A percentile compares a stretch with the other conserved stretches of the same genome.
phyloP scores from a whole-genome alignment of 495 filamentous ascomycete genomes.

The Aspergillus indologenus region DNA sequence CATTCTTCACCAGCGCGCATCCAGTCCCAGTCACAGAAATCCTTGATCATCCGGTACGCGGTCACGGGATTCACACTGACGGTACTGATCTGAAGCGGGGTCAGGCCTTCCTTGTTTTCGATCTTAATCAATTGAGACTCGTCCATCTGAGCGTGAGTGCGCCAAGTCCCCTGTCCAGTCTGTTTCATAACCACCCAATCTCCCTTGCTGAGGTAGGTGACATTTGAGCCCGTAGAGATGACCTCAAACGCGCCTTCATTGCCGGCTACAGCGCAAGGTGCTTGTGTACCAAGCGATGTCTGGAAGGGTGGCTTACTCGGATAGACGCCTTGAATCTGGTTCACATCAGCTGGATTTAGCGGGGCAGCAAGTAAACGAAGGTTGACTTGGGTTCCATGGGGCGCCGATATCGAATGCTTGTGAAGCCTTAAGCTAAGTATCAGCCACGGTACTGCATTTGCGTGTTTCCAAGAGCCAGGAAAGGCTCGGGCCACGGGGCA shows the following conservation, averaged over 20 bases:
- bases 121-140: constrained; percentile 63
- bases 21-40: constrained; percentile 64
- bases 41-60: constrained; percentile 86
- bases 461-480: constrained; percentile 6
- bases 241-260: constrained; percentile 95
- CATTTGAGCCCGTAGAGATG: constrained; percentile 56
- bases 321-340: constrained; percentile 96
- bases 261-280: constrained; percentile 72
- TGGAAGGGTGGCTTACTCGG: constrained; percentile 75
- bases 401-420: constrained; percentile 75
- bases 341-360: constrained; percentile 96
- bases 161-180: constrained; percentile 84
- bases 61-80: constrained; percentile 90
- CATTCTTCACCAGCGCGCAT: constrained; percentile 59
- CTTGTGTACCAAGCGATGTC: constrained; percentile 65
- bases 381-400: constrained; percentile 58
- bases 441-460: neutral
- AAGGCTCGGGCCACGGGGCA: neutral
- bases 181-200: constrained; percentile 89
- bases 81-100: constrained; percentile 71
- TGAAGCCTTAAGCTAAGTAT: constrained; percentile 55
- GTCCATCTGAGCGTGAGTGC: constrained; percentile 80
- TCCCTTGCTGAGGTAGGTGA: constrained; percentile 58
- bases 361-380: constrained; percentile 80
- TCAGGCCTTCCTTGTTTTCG: constrained; percentile 64